These are phyloP conservation scores for Mychonastes homosphaera DNA, from an alignment of 139 green algal genomes.

Conservation along the genomic window DNA sequence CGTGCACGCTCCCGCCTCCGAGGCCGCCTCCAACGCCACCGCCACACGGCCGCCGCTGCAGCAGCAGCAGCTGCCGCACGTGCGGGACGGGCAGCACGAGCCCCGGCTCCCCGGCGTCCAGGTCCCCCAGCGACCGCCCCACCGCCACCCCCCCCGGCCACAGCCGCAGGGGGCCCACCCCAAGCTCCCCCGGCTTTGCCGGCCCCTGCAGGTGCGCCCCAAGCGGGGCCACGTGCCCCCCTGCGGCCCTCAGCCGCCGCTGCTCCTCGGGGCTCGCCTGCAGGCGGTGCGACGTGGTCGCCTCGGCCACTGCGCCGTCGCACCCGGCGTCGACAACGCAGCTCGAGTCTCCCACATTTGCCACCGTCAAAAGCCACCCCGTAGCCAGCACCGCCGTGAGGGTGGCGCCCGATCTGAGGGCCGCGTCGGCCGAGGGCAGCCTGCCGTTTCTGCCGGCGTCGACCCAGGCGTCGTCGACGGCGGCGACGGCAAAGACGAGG, in stretches of 20 bases:
- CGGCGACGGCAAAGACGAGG: too few species aligned
- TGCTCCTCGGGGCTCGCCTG: slow-evolving; percentile 25
- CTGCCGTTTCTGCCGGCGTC: too few species aligned
- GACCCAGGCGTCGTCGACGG: too few species aligned
- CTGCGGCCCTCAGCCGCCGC: slow-evolving; percentile 37
- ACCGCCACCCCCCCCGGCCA: slow-evolving; percentile 88
- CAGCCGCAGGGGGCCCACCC: slow-evolving; percentile 74
- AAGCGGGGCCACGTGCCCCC: slow-evolving; percentile 46
- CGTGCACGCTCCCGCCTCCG: background rate
- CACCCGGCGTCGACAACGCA: too few species aligned
- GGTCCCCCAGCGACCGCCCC: slow-evolving; percentile 69
- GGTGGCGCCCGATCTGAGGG: too few species aligned
- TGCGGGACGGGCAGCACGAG: slow-evolving; percentile 71
- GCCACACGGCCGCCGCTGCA: background rate
- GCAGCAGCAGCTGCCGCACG: slow-evolving; percentile 53
- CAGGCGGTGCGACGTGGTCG: too few species aligned
- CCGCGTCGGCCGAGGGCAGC: too few species aligned
- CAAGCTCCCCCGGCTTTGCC: slow-evolving; percentile 41
- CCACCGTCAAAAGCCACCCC: too few species aligned
- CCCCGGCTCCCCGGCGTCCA: slow-evolving; percentile 72
- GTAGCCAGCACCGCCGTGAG: too few species aligned
- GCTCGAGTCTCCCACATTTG: too few species aligned
- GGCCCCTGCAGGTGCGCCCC: slow-evolving; percentile 51
- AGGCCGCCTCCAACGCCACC: background rate
- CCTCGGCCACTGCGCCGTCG: too few species aligned